A percentile compares a stretch with the other conserved stretches of the same genome.
These are phyloP conservation scores for Chaetomium tenue DNA, from an alignment of 495 filamentous ascomycete species.

Conservation along the genomic window DNA sequence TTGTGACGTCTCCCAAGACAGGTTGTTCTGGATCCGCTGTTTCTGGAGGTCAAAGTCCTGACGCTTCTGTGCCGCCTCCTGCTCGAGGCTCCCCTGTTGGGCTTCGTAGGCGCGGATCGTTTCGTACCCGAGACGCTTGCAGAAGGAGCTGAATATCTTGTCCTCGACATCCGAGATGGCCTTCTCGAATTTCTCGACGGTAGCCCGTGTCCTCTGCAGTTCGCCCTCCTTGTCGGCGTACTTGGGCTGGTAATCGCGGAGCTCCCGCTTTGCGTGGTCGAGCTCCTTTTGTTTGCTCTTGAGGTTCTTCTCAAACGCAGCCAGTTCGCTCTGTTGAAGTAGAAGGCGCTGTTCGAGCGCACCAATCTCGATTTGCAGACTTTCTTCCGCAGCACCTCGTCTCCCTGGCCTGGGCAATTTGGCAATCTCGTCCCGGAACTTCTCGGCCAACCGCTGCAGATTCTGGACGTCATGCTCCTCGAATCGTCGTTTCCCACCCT, in stretches of 20 bases:
- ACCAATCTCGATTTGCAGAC: conserved; percentile 71
- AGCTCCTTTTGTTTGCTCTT: conserved; percentile 82
- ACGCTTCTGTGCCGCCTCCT: conserved; percentile 82
- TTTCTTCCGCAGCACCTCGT: conserved; percentile 72
- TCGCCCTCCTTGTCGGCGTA: conserved; percentile 66
- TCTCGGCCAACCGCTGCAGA: conserved; percentile 63
- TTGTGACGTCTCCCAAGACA: conserved; percentile 73
- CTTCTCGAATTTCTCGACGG: conserved; percentile 66
- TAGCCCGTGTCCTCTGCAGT: conserved; percentile 63
- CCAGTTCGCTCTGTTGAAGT: conserved; percentile 71
- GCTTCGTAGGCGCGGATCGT: conserved; percentile 91
- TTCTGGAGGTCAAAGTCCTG: conserved; percentile 83
- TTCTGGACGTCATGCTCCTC: conserved; percentile 86
- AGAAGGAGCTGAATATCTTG: conserved; percentile 83
- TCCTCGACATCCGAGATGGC: conserved; percentile 85
- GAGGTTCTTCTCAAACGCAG: conserved; percentile 80
- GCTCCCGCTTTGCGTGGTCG: conserved; percentile 64
- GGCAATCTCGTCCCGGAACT: conserved; percentile 67
- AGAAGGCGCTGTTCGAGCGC: conserved; percentile 76
- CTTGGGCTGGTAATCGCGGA: conserved; percentile 74
- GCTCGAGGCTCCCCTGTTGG: conserved; percentile 85
- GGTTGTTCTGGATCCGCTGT: conserved; percentile 71
- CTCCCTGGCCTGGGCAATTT: conserved; percentile 73
- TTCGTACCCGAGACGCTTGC: conserved; percentile 78
- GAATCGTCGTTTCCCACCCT: conserved; percentile 75